phyloP scores from a whole-genome alignment of 2,329 filamentous ascomycete species.

The Cercospora sp. region DNA sequence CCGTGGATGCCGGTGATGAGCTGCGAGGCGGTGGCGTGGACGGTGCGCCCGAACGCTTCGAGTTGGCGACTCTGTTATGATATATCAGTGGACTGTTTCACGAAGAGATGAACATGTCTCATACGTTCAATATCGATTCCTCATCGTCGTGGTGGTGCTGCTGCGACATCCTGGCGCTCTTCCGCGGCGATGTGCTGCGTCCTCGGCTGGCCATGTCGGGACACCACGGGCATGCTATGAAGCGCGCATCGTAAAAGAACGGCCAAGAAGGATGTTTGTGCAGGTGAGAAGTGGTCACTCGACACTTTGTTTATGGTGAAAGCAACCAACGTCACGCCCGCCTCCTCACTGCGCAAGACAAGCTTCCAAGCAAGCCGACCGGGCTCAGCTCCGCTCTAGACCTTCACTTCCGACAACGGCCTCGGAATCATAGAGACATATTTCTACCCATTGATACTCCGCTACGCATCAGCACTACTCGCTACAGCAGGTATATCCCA shows the following conservation, averaged over 20 bases:
- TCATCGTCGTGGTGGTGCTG: conserved; percentile 27
- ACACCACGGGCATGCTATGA: conserved; percentile 13
- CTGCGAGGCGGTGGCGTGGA: conserved; percentile 88
- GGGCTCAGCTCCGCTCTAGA: background rate
- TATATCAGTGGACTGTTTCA: background rate
- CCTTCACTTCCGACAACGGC: background rate
- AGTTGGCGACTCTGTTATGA: conserved; percentile 71
- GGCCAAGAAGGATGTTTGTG: background rate
- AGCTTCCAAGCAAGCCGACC: conserved; percentile 1
- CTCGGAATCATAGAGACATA: background rate
- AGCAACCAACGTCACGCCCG: conserved; percentile 3
- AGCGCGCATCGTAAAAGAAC: conserved; percentile 12
- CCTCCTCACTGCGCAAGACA: background rate
- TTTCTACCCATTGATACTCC: background rate
- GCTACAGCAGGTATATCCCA: background rate
- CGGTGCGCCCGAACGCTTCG: conserved; percentile 91
- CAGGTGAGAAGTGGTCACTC: conserved; percentile 6
- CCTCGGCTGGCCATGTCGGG: conserved; percentile 31
- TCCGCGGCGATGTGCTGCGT: conserved; percentile 35
- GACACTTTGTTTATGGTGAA: conserved; percentile 8
- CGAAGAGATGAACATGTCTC: background rate
- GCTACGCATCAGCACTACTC: background rate
- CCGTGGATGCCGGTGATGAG: conserved; percentile 58
- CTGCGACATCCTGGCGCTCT: conserved; percentile 20
- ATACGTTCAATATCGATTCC: conserved; percentile 29